Evolutionary conservation across 306 rosid genomes (phyloP), one percentile per base, ranked within the genome.

Genomic region (Quercus mongolica): DNA sequence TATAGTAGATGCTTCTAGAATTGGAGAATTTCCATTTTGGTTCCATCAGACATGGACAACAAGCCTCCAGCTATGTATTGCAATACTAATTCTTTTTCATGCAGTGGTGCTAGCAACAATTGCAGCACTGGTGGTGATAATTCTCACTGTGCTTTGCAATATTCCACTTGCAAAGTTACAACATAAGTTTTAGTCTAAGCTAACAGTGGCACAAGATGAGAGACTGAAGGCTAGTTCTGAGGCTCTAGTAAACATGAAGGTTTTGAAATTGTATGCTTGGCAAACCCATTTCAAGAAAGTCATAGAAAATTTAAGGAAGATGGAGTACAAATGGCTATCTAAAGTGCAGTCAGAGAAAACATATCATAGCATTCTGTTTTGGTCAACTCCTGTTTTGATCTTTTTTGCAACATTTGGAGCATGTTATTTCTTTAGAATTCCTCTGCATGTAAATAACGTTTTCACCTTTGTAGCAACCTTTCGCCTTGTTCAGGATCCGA

Each of bases 21-120:
- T 94, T 63, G 98, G 98, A 76, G 98, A 94, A 64, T 85, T 94
- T 30, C 92, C 97, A 14, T 94, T 44, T 67, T 94, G 92, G 93
- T 90, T 91, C 87, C 98, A 94, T 78, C 91, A 87, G 55, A 80
- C 81, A 23, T 94, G 97, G 97, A 86, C 95, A 7, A 91, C 97
- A 6, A 75, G 80, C 26, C 52, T 94, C 46, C 98, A 90, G 76
- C 82, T 91, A 8, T 86, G 87, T 23, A 78, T 91, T 59, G 84
- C 91, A 2, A 79, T 90, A 26, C 74, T 78, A 3, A 82, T 94
- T 75, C 89, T 94, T 41, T 81, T 77, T 62, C 86, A 25, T 1
- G 92, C 94, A 4, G 79, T 94, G 46, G 97, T 94, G 33, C 73
- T 89, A 2, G 98, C 98, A 7, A 86, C 97, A 73, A 69, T 90